Evolutionary conservation across 2,329 filamentous ascomycete genomes (phyloP).

Genomic region (Xylaria sp.): DNA sequence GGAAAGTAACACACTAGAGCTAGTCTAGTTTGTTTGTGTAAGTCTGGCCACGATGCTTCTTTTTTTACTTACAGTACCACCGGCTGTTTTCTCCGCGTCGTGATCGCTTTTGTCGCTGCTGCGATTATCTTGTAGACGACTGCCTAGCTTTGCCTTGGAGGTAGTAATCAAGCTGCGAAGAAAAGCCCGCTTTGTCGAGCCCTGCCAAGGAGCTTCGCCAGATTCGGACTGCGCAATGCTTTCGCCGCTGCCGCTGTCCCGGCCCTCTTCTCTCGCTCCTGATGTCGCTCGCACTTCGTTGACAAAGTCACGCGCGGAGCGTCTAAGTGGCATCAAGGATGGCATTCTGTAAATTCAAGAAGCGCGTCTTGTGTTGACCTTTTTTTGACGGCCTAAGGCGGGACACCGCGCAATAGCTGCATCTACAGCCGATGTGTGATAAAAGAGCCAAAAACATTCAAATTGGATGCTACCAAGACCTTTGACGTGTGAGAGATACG

Average conservation of each 20-base stretch:
- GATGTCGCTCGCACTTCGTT: conserved; percentile 39
- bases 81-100: conserved; percentile 18
- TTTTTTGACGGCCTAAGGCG: conserved; percentile 33
- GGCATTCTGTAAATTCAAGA: conserved; percentile 40
- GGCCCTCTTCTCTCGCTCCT: conserved; percentile 31
- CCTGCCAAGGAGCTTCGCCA: conserved; percentile 27
- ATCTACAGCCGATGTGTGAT: conserved; percentile 27
- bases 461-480: background rate
- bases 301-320: conserved; percentile 42
- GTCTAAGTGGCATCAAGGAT: conserved; percentile 42
- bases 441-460: conserved; percentile 7
- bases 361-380: conserved; percentile 29
- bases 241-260: conserved; percentile 4
- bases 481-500: background rate
- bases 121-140: conserved; percentile 9
- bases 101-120: conserved; percentile 21
- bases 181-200: conserved; percentile 36
- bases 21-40: conserved; percentile 10
- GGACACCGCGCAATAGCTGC: conserved; percentile 36
- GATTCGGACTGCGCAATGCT: conserved; percentile 23
- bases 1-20: conserved; percentile 24
- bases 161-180: conserved; percentile 43
- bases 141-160: conserved; percentile 40
- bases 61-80: conserved; percentile 27
- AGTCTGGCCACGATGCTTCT: background rate